Base-by-base conservation (phyloP, 139 green algal genomes). In the Pedinophyceae sp. region DNA sequence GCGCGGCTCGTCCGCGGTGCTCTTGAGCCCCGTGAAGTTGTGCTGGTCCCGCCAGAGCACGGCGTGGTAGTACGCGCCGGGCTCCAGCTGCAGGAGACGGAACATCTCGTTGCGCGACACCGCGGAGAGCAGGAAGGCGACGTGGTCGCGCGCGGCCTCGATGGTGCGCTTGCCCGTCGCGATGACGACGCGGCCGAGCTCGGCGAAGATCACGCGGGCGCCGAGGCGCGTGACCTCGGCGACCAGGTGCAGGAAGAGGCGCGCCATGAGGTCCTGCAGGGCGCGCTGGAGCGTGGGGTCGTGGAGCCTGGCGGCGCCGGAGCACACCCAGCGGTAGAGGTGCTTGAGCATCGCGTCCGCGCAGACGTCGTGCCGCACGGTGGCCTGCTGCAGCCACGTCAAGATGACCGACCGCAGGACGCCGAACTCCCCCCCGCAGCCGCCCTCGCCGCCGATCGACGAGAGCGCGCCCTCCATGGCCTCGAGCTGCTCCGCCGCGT, bases 261-360 rank as follows among this genome's bases (percentile, higher is more conserved):
- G 89, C 22, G 70, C 61, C 77, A 91, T 83, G n/a, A 86, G 60
- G 15, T 55, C 55, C 34, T 79, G 51, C 23, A 93, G 60, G 1
- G 74, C 50, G 5, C 65, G 61, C 39, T 84, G 76, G 46, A 97
- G 71, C 3, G 58, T 60, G 0, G 88, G 70, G 53, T 83, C 68
- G 48, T 89, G 64, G 50, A 94, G 57, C 1, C 27, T 39, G 1
- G 69, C 77, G 27, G 46, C 30, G 2, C 79, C 72, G 51, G 54
- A 71, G 62, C 75, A 79, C 1, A 97, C 50, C 88, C 88, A 97
- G 22, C 80, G 74, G 61, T 89, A 86, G 57, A 94, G 39, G 55
- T 83, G 63, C 38, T 72, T 55, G 52, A 95, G 71, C 62, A 96
- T 67, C 5, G 25, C 28, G 59, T 19, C 6, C 18, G 41, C 60